Evolutionary conservation across 179 eudicot species (phyloP), one percentile per base, ranked within the genome.

Genomic region (Corrigiola litoralis): DNA sequence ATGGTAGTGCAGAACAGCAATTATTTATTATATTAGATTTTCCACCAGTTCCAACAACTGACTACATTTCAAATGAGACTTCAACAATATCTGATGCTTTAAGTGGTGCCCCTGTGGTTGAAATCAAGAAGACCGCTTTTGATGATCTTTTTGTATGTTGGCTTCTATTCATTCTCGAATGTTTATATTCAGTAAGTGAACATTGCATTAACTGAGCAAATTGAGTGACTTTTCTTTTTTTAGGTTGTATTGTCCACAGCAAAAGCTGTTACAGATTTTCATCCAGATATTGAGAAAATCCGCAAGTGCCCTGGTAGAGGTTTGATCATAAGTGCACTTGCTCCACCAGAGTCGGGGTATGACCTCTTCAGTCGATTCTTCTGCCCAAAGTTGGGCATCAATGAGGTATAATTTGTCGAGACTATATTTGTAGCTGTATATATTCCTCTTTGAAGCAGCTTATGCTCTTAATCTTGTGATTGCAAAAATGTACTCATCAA

Each of bases 361-460:
- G 94, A 91, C 67, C 89, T 88, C 45, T 46, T 71, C 64, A 88
- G 94, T 73, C 94, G 97, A 34, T 82, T 76, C 79, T 88, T 88
- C 72, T 62, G 66, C 54, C 97, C 95, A 21, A 88, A 88, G 37
- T 33, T 72, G 16, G 95, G 95, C 28, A 40, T 89, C 27, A 50
- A 79, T 18, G 96, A 89, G 95, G 96, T 88, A 80, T n/a, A 6
- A 4, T n/a, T 17, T 25, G 31, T n/a, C n/a, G 10, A 2, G 11
- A 17, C n/a, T 45, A 10, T 27, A 3, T 24, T 10, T 46, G 12
- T 17, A 11, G 17, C 23, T 18, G n/a, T 13, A 0, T 25, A 23
- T 2, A 10, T 27, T 55, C 49, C 32, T 28, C 47, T 9, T 9
- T 33, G 8, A 17, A 27, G 28, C 27, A 52, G 21, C 48, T 42